phyloP scores from a whole-genome alignment of 495 filamentous ascomycete species.

The Hypoxylon lienhwacheense region DNA sequence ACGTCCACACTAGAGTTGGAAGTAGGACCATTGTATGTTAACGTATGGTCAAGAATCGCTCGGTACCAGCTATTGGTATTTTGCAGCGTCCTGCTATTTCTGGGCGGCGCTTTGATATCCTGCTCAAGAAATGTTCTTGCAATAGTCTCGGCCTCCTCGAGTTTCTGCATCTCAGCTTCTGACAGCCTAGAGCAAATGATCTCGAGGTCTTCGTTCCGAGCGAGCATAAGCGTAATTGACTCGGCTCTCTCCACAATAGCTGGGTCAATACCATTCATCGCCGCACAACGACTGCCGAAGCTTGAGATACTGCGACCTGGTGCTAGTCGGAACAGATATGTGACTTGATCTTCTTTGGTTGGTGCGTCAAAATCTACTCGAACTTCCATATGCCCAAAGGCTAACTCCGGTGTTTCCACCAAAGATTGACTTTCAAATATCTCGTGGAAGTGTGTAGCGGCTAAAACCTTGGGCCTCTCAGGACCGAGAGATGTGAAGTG shows the following conservation, averaged over 20 bases:
- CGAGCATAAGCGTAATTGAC: slow-evolving; percentile 67
- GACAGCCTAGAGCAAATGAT: slow-evolving; percentile 67
- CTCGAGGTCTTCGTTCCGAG: slow-evolving; percentile 74
- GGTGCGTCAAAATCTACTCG: slow-evolving; percentile 63
- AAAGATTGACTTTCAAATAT: slow-evolving; percentile 80
- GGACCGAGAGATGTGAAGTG: slow-evolving; percentile 64
- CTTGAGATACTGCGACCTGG: slow-evolving; percentile 76
- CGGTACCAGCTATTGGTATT: slow-evolving; percentile 18
- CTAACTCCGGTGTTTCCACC: slow-evolving; percentile 56
- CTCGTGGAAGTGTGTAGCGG: slow-evolving; percentile 93
- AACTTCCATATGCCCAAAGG: slow-evolving; percentile 89
- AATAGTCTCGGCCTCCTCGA: slow-evolving; percentile 61
- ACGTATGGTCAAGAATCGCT: slow-evolving; percentile 25
- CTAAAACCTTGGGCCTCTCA: slow-evolving; percentile 79
- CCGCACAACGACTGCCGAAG: slow-evolving; percentile 82
- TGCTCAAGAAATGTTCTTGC: slow-evolving; percentile 34
- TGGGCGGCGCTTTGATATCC: slow-evolving; percentile 29
- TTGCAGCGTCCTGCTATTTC: neutral
- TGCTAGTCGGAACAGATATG: slow-evolving; percentile 78
- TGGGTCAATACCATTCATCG: slow-evolving; percentile 76
- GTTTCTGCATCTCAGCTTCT: slow-evolving; percentile 57
- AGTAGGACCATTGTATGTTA: slow-evolving; percentile 6
- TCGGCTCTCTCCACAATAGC: slow-evolving; percentile 76
- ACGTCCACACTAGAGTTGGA: too few species aligned
- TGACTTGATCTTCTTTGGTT: slow-evolving; percentile 70